These are phyloP conservation scores for Malus hybrid DNA, from an alignment of 331 rosid genomes.

Conservation along the genomic window DNA sequence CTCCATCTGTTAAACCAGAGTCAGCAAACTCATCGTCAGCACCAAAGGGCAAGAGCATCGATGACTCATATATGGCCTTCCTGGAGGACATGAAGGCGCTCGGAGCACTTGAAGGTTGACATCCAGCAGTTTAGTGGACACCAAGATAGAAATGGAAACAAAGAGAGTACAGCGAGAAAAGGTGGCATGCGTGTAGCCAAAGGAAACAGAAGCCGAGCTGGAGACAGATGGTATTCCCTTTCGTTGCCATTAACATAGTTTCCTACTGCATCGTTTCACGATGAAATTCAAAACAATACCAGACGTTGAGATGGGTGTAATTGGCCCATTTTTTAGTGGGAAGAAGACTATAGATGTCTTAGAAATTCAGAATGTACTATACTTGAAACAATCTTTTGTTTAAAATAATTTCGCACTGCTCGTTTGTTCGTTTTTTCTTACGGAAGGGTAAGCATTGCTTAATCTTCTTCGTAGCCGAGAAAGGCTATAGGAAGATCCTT, in stretches of 20 bases:
- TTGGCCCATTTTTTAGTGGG: not conserved
- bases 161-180: not conserved
- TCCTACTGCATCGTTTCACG: conserved; percentile 1
- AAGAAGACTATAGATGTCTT: no score
- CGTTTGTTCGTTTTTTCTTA: not conserved
- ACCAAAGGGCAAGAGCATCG: conserved; percentile 64
- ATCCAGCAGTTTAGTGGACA: not conserved
- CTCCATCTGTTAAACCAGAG: conserved; percentile 41
- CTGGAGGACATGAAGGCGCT: conserved; percentile 89
- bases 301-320: not conserved
- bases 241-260: not conserved
- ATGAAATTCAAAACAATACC: not conserved
- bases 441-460: not conserved
- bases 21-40: conserved; percentile 48
- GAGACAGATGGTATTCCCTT: not conserved
- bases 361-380: not conserved
- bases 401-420: not conserved
- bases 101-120: conserved; percentile 79
- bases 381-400: not conserved
- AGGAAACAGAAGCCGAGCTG: conserved; percentile 5
- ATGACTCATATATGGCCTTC: conserved; percentile 75
- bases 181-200: not conserved
- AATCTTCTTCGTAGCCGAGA: not conserved
- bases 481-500: not conserved
- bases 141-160: not conserved